Evolutionary conservation across 139 green algal genomes (phyloP).

Genomic region (Limnomonas spitsbergensis): DNA sequence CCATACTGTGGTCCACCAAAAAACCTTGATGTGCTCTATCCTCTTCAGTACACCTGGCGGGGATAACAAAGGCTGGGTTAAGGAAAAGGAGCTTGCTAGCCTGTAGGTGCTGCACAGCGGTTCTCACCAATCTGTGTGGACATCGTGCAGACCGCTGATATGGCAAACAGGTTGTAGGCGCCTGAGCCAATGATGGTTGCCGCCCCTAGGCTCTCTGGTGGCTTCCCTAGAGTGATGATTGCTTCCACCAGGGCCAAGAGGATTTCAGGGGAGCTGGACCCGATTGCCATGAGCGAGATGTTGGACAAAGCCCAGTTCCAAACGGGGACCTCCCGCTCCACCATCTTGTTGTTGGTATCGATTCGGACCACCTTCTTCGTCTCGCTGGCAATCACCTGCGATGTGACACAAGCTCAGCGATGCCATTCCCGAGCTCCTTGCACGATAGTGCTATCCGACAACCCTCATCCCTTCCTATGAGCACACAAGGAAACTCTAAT

Average conservation of each 20-base stretch:
- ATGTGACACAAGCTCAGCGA: not conserved
- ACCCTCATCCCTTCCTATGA: no score
- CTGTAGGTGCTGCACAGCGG: not conserved
- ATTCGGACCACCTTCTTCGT: constrained; percentile 23
- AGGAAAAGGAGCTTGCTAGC: no score
- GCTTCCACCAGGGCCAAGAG: constrained; percentile 33
- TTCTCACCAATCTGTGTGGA: constrained; percentile 4
- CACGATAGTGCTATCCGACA: no score
- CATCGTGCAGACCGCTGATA: constrained; percentile 42
- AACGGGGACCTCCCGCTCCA: constrained; percentile 17
- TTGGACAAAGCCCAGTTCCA: constrained; percentile 53
- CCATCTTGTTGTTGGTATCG: constrained; percentile 17
- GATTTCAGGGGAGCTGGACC: constrained; percentile 49
- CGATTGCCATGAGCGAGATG: constrained; percentile 47
- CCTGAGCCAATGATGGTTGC: constrained; percentile 43
- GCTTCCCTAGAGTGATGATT: constrained; percentile 22
- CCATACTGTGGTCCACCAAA: constrained; percentile 35
- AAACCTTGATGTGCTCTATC: constrained; percentile 39
- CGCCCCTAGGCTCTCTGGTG: constrained; percentile 40
- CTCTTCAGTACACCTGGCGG: constrained; percentile 18
- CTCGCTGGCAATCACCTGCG: constrained; percentile 28
- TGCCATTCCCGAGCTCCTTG: no score
- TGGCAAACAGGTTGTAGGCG: constrained; percentile 49
- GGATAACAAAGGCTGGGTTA: not conserved
- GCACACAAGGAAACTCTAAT: no score